These are phyloP conservation scores for Scedosporium aurantiacum DNA, from an alignment of 2,329 filamentous ascomycete species.

Conservation along the genomic window DNA sequence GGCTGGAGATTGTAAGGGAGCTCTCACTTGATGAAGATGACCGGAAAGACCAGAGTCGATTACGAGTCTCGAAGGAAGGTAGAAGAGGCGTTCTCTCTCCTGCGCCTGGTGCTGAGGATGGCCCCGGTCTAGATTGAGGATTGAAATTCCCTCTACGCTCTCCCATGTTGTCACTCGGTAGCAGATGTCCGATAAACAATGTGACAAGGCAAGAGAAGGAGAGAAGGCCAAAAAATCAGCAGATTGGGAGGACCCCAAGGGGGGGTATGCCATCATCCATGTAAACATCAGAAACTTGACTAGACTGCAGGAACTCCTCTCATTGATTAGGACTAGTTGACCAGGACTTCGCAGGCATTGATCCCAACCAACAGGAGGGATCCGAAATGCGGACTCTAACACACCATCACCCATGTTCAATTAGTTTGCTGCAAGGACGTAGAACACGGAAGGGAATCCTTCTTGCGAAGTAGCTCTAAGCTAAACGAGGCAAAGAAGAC, in stretches of 20 bases:
- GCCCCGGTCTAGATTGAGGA: not conserved
- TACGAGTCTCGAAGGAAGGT: not conserved
- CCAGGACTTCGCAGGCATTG: too few species aligned
- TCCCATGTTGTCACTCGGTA: conserved; percentile 1
- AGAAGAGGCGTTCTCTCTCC: not conserved
- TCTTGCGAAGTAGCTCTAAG: too few species aligned
- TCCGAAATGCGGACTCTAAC: too few species aligned
- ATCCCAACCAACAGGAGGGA: too few species aligned
- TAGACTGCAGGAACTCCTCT: not conserved
- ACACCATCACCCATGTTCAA: too few species aligned
- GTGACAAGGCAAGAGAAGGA: not conserved
- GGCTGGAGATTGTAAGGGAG: conserved; percentile 4
- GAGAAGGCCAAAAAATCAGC: not conserved
- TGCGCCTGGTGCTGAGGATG: not conserved
- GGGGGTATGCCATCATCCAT: not conserved
- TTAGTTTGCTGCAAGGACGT: too few species aligned
- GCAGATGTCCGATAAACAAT: conserved; percentile 8
- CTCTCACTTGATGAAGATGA: conserved; percentile 5
- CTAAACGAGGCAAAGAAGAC: too few species aligned
- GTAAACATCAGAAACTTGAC: not conserved
- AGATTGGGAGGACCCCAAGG: not conserved
- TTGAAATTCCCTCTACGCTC: not conserved
- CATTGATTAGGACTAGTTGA: too few species aligned
- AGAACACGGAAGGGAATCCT: too few species aligned
- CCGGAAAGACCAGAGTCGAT: not conserved